Evolutionary conservation across 192 early-diverging fungal genomes (phyloP), one percentile per base, ranked within the genome.

Genomic region (Coemansia umbellata): DNA sequence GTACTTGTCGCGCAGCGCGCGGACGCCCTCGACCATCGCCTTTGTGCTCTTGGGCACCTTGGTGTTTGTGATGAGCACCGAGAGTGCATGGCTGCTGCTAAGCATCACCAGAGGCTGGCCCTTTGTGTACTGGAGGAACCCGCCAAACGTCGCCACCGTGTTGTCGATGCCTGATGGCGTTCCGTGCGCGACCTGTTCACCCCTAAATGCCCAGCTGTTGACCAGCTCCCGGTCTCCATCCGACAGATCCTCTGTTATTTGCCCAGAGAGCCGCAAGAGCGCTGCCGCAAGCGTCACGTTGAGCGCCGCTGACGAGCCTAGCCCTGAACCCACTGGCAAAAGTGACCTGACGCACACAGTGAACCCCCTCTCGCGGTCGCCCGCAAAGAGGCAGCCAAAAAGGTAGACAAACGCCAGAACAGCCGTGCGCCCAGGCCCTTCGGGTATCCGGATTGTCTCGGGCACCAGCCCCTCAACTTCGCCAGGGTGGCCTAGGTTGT

Each of bases 141-240:
- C 90, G 78, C 95, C 96, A 66, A 78, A 93, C 18, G 91, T 91
- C 47, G 85, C 81, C 8, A 97, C 80, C 15, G 92, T 78, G 61
- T 99, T 99, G 60, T 99, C 97, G 10, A 99, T 82, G 1, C 97
- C 97, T 21, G 90, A 93, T 5, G 95, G 94, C 26, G 87, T 92
- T 8, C 94, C 94, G 58, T 99, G 97, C 11, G 95, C 87, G 8
- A 99, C 89, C 65, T 93, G 87, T 65, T 99, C 97, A 2, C 91
- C 86, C 45, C 81, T 80, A 62, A 90, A 95, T 5, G 93, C 92
- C 88, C 92, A 95, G n/a, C 75, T 63, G 52, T 99, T 97, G 41
- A 97, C 82, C 45, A 81, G 50, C 19, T 82, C 63, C 32, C 72
- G 49, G 30, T 69, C 68, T 24, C 51, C 58, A 0, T 50, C 14